These are phyloP conservation scores for Cladosporium phlei DNA, from an alignment of 2,329 filamentous ascomycete genomes.

Conservation along the genomic window DNA sequence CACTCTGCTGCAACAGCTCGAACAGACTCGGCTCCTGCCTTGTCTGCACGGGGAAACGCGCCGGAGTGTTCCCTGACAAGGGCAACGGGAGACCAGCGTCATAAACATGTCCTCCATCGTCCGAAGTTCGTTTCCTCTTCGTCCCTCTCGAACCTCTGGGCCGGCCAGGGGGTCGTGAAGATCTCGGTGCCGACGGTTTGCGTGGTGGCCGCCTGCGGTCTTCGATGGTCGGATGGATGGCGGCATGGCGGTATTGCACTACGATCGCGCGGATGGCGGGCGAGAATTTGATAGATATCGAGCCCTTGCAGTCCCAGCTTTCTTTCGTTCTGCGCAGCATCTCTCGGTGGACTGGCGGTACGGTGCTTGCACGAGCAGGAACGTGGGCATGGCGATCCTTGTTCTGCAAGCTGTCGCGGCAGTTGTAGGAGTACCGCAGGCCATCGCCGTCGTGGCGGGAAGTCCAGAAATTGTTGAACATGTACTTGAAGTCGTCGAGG, in stretches of 20 bases:
- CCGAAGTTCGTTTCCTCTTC: not conserved
- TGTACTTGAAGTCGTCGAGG: constrained; percentile 46
- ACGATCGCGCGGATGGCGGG: constrained; percentile 38
- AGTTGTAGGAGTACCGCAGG: constrained; percentile 46
- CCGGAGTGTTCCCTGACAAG: not conserved
- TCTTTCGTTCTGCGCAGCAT: constrained; percentile 19
- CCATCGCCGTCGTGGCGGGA: constrained; percentile 41
- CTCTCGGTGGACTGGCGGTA: constrained; percentile 14
- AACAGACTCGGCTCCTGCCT: constrained; percentile 7
- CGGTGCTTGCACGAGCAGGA: constrained; percentile 26
- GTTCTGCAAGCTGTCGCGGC: constrained; percentile 48
- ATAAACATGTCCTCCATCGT: not conserved
- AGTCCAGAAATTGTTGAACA: constrained; percentile 48
- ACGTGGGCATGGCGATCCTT: constrained; percentile 46
- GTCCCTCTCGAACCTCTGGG: not conserved
- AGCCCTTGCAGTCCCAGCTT: constrained; percentile 47
- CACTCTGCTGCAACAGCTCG: constrained; percentile 10
- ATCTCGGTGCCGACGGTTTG: not conserved
- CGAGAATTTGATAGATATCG: constrained; percentile 47
- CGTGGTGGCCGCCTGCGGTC: constrained; percentile 39
- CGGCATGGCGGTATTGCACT: constrained; percentile 44
- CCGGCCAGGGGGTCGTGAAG: not conserved
- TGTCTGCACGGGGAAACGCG: not conserved
- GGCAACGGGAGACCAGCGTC: not conserved
- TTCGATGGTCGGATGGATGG: constrained; percentile 44